Percentiles rank a stretch among this genome's conserved stretches.
Evolutionary conservation across 1,284 basidiomycete species (phyloP).

Genomic region (Cutaneotrichosporon arboriforme): DNA sequence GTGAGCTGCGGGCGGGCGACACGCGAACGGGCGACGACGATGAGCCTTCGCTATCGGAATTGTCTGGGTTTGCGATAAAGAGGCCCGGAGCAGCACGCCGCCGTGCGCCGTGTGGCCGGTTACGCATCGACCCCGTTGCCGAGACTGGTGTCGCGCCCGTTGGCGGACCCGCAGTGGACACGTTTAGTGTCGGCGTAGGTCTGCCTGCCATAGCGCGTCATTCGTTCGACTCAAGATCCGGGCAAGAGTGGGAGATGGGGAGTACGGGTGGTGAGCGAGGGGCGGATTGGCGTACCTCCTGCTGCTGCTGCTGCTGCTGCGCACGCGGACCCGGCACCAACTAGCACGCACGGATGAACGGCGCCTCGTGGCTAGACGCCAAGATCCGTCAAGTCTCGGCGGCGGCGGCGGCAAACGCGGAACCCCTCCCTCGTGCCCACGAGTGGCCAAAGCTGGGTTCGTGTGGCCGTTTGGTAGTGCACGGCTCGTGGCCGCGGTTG

Average conservation of each 20-base stretch:
- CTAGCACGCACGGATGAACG: too few species aligned
- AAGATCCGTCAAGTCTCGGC: too few species aligned
- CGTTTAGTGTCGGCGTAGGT: slow-evolving; percentile 3
- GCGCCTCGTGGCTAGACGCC: too few species aligned
- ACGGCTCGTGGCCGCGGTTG: too few species aligned
- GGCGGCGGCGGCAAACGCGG: too few species aligned
- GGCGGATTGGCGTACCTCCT: too few species aligned
- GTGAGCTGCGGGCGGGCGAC: slow-evolving; percentile 2
- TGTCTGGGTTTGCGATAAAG: slow-evolving; percentile 42
- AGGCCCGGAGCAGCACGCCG: slow-evolving; percentile 27
- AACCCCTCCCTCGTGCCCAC: too few species aligned
- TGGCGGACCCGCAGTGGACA: slow-evolving; percentile 1
- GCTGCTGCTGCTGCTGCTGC: too few species aligned
- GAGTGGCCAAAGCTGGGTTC: too few species aligned
- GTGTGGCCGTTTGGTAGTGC: too few species aligned
- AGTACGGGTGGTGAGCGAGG: too few species aligned
- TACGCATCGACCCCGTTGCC: slow-evolving; percentile 6
- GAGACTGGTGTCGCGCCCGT: not conserved
- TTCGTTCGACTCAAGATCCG: not conserved
- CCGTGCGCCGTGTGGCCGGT: slow-evolving; percentile 33
- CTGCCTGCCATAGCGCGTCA: slow-evolving; percentile 2
- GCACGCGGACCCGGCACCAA: too few species aligned
- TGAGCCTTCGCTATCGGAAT: slow-evolving; percentile 36
- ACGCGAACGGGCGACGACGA: not conserved
- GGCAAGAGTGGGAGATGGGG: not conserved